Percentiles rank a stretch among this genome's conserved stretches.
These are phyloP conservation scores for Tephrocybe sp. DNA, from an alignment of 768 basidiomycete genomes.

Conservation along the genomic window DNA sequence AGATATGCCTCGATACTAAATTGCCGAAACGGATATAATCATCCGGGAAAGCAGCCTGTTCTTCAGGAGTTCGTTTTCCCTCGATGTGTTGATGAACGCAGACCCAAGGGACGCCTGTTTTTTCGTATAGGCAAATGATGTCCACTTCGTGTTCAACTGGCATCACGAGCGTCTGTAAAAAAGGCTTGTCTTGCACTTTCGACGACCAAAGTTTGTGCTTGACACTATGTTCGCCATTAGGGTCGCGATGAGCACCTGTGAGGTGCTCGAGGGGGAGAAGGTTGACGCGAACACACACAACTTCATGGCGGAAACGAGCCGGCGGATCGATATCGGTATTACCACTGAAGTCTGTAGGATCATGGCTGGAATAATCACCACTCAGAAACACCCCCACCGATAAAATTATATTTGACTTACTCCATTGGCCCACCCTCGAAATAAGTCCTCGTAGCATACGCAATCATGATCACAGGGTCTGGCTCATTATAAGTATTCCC, in stretches of 20 bases:
- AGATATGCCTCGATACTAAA: not conserved
- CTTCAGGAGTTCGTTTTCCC: too few relatives aligned
- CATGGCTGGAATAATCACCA: conserved; percentile 29
- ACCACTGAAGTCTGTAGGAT: conserved; percentile 35
- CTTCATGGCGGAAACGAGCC: conserved; percentile 41
- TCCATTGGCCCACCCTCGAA: conserved; percentile 18
- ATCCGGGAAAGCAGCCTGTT: too few relatives aligned
- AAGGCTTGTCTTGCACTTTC: not conserved
- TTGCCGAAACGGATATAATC: not conserved
- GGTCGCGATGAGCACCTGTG: conserved; percentile 12
- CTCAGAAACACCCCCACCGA: too few relatives aligned
- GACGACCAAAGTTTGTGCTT: not conserved
- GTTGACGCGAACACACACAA: conserved; percentile 38
- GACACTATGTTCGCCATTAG: not conserved
- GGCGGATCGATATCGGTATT: conserved; percentile 40
- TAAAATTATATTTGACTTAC: conserved; percentile 9
- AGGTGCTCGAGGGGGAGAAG: conserved; percentile 43
- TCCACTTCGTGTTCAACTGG: not conserved
- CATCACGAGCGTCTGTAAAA: not conserved
- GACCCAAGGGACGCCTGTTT: not conserved
- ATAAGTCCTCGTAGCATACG: conserved; percentile 43
- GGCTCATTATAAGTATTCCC: too few relatives aligned
- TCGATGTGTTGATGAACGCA: not conserved
- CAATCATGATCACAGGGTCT: conserved; percentile 52
- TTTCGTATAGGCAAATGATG: not conserved